These are phyloP conservation scores for Mytilinidion resinicola DNA, from an alignment of 495 filamentous ascomycete genomes.

Conservation along the genomic window DNA sequence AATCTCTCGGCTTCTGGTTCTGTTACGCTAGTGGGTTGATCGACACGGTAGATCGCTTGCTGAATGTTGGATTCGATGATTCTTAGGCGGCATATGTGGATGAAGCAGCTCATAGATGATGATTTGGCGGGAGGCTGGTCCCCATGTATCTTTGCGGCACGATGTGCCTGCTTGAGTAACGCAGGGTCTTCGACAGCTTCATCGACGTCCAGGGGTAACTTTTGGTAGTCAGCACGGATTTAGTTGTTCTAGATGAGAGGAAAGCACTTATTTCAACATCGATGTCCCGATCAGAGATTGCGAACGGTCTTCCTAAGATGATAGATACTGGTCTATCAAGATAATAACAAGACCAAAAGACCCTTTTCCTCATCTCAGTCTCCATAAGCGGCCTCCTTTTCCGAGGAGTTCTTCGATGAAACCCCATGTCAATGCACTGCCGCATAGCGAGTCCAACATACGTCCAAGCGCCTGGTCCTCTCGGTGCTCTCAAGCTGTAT, in stretches of 20 bases:
- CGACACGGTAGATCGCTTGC: constrained; percentile 50
- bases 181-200: constrained; percentile 45
- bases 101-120: constrained; percentile 15
- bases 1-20: constrained; percentile 7
- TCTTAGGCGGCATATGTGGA: constrained; percentile 47
- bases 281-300: constrained; percentile 8
- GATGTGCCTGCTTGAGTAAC: constrained; percentile 28
- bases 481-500: too few species aligned
- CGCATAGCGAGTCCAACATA: too few species aligned
- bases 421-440: too few species aligned
- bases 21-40: constrained; percentile 31
- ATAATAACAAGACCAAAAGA: constrained; percentile 6
- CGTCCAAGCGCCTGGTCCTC: too few species aligned
- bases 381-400: not conserved
- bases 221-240: not conserved
- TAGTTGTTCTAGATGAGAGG: not conserved
- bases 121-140: constrained; percentile 39
- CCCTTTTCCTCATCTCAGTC: constrained; percentile 2
- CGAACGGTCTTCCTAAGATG: constrained; percentile 6
- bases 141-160: constrained; percentile 33
- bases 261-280: constrained; percentile 1
- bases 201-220: constrained; percentile 44
- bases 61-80: constrained; percentile 50
- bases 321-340: constrained; percentile 7
- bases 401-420: too few species aligned